phyloP scores from a whole-genome alignment of 257 asterid genomes.

The Capsicum rhomboideum region DNA sequence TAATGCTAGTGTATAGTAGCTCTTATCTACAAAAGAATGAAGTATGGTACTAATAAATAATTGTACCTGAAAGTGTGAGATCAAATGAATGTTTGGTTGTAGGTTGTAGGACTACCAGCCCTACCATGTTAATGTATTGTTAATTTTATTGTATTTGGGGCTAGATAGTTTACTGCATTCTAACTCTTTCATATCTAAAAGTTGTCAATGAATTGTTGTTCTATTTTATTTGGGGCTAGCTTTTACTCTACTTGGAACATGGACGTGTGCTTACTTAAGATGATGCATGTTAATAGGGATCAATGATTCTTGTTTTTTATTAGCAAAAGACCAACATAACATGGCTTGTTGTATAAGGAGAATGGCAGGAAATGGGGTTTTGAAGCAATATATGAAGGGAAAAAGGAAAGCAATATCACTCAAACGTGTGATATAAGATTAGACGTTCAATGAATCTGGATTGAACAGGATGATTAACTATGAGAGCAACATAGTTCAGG shows the following conservation, averaged over 20 bases:
- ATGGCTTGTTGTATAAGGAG: neutral
- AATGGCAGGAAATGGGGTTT: neutral
- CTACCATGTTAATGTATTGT: neutral
- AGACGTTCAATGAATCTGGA: neutral
- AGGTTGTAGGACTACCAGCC: neutral
- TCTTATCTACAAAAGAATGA: neutral
- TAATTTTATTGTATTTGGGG: neutral
- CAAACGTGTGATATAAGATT: neutral
- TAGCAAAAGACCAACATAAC: neutral
- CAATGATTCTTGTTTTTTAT: neutral
- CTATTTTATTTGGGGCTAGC: neutral
- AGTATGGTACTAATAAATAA: neutral
- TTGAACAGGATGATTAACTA: neutral
- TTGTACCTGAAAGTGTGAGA: neutral
- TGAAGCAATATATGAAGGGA: neutral
- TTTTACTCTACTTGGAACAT: neutral
- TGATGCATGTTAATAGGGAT: neutral
- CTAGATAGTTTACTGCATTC: neutral
- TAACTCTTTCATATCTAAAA: neutral
- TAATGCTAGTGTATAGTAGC: neutral
- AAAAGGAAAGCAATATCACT: neutral
- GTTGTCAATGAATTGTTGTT: neutral
- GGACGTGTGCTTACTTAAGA: neutral
- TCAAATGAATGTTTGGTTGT: neutral
- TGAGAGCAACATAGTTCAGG: neutral